These are phyloP conservation scores for Neofusicoccum umdonicola DNA, from an alignment of 2,329 filamentous ascomycete species.

Conservation along the genomic window DNA sequence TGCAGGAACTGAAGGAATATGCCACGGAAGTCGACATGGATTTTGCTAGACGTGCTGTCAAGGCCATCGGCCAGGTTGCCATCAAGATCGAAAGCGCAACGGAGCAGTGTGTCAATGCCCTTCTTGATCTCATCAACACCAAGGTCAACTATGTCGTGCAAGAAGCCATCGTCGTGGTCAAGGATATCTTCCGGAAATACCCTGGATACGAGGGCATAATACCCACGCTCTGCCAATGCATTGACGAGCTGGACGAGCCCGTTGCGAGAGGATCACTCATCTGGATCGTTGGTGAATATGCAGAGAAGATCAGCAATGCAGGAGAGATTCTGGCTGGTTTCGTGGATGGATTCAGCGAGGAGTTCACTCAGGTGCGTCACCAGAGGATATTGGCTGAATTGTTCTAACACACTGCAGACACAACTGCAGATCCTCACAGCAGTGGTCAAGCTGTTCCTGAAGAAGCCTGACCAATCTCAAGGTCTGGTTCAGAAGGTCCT, in stretches of 20 bases:
- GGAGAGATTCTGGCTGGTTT: constrained; percentile 89
- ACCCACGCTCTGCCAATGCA: constrained; percentile 90
- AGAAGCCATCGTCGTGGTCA: constrained; percentile 97
- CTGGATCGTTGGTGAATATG: constrained; percentile 99
- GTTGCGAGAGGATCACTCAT: constrained; percentile 87
- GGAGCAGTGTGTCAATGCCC: constrained; percentile 90
- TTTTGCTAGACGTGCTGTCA: constrained; percentile 89
- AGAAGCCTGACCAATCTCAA: constrained; percentile 91
- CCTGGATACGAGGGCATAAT: constrained; percentile 98
- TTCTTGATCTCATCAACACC: constrained; percentile 90
- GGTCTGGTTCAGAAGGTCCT: constrained; percentile 90
- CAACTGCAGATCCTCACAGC: constrained; percentile 96
- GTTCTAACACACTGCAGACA: constrained; percentile 55
- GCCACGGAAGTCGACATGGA: constrained; percentile 99
- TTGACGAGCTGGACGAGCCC: constrained; percentile 94
- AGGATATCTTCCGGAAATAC: constrained; percentile 96
- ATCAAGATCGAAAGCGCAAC: constrained; percentile 97
- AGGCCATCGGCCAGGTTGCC: constrained; percentile 94
- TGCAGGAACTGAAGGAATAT: constrained; percentile 95
- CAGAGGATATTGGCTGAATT: background rate
- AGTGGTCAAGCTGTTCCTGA: constrained; percentile 95
- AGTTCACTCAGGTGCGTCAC: constrained; percentile 76
- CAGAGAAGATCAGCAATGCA: constrained; percentile 99
- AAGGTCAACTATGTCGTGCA: constrained; percentile 99
- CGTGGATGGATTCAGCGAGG: constrained; percentile 91